Base-by-base conservation (phyloP, 2,329 filamentous ascomycete genomes). In the Venturia pyrina region DNA sequence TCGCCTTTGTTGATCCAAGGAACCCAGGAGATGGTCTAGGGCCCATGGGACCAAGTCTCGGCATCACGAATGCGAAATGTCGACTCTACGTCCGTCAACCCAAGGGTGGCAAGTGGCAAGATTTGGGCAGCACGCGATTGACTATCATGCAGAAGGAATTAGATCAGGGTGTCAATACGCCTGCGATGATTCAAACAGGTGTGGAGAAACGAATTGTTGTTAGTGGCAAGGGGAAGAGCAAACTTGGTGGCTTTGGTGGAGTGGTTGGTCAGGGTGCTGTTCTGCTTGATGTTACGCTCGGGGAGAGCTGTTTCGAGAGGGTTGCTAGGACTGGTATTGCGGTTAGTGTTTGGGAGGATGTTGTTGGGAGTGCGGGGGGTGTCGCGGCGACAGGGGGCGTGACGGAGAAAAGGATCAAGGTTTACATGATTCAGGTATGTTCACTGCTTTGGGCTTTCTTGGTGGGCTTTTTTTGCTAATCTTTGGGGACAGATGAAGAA, bases 291-390 rank as follows among this genome's bases (percentile, higher is more conserved):
- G 91, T 90, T 0, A 92, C 92, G 61, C 80, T 97, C 1, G 89
- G 89, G 13, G 91, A 92, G 73, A 89, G 86, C 66, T 93, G 90
- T 72, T 96, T 96, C 77, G 89, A 93, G 70, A 82, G 90, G 21
- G 86, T 96, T 67, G 93, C 91, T 5, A 86, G 89, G 69, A 89
- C 90, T 43, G 93, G 93, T 60, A 93, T 97, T 71, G 90, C 95
- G 1, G 87, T 96, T 66, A 93, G 89, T 69, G 89, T 97, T 44
- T 95, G 91, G 86, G 89, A 95, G 74, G 79, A 81, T 69, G 76
- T 76, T 19, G 72, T 74, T 13, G 57, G 46, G 8, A 28, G n/a
- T 15, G 21, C 48, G 4, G 48, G 86, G 62, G 84, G 87, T 68
- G 81, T 84, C 0, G 79, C 79, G 40, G 78, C 82, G 64, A 82